A percentile compares a stretch with the other conserved stretches of the same genome.
Evolutionary conservation across 169 alveolate genomes (phyloP).

Genomic region (Eimeria zaria): DNA sequence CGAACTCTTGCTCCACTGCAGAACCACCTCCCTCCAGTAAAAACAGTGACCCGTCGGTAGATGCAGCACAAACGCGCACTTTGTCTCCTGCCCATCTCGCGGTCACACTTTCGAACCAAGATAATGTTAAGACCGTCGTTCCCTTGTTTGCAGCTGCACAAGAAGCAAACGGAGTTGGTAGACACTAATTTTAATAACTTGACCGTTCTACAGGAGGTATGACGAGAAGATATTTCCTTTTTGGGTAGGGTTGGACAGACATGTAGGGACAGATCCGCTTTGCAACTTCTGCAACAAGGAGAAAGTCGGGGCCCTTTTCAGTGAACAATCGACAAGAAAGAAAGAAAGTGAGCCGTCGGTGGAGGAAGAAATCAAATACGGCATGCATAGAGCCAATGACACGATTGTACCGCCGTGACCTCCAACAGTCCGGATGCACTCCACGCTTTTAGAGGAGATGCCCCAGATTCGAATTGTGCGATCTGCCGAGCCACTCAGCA

Average conservation of each 20-base stretch:
- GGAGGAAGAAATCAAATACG: slow-evolving; percentile 73
- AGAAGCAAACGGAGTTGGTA: neutral
- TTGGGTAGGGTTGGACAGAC: neutral
- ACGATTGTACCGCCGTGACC: slow-evolving; percentile 84
- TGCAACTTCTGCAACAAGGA: slow-evolving; percentile 55
- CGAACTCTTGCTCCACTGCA: slow-evolving; percentile 17
- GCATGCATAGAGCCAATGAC: slow-evolving; percentile 71
- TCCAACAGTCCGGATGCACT: slow-evolving; percentile 69
- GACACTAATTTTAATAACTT: neutral
- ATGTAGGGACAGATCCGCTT: slow-evolving; percentile 37
- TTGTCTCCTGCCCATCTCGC: slow-evolving; percentile 79
- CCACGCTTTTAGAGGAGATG: slow-evolving; percentile 7
- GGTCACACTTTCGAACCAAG: slow-evolving; percentile 79
- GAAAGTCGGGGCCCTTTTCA: slow-evolving; percentile 34
- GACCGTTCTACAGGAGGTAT: neutral
- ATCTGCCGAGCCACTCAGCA: slow-evolving; percentile 82
- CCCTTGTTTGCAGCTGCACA: slow-evolving; percentile 54
- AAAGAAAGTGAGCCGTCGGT: slow-evolving; percentile 72
- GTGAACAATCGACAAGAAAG: slow-evolving; percentile 45
- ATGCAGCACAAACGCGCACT: slow-evolving; percentile 63
- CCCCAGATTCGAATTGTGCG: slow-evolving; percentile 72
- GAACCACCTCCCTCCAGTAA: slow-evolving; percentile 79
- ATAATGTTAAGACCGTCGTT: neutral
- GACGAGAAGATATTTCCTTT: neutral
- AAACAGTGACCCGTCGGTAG: slow-evolving; percentile 75